These are phyloP conservation scores for Gossypium trilobum DNA, from an alignment of 441 rosid genomes.

Conservation along the genomic window DNA sequence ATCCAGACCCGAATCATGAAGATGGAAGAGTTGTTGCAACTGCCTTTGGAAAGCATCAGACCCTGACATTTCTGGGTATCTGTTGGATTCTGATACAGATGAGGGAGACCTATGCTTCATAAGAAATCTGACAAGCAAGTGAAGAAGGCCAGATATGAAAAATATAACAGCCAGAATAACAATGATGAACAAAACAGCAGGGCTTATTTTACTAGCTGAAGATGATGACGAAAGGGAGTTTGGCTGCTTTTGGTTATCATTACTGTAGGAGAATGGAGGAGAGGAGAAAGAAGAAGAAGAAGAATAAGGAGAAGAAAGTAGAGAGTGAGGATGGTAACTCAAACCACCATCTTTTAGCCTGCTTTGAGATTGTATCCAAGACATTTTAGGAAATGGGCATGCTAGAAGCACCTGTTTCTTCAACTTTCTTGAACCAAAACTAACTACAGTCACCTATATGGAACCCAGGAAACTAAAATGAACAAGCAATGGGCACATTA, in stretches of 20 bases:
- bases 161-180: conserved; percentile 46
- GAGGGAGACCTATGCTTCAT: conserved; percentile 45
- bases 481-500: conserved; percentile 28
- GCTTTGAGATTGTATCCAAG: conserved; percentile 28
- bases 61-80: conserved; percentile 38
- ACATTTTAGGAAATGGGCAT: conserved; percentile 36
- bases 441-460: conserved; percentile 1
- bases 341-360: conserved; percentile 23
- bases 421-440: conserved; percentile 9
- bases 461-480: conserved; percentile 22
- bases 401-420: conserved; percentile 23
- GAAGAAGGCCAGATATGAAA: conserved; percentile 53
- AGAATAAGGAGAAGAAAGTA: conserved; percentile 27
- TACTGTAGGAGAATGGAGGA: conserved; percentile 28
- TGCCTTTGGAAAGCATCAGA: conserved; percentile 52
- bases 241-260: conserved; percentile 32
- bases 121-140: conserved; percentile 39
- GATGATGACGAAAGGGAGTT: conserved; percentile 26
- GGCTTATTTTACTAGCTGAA: conserved; percentile 39
- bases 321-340: conserved; percentile 21
- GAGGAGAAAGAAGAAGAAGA: conserved; percentile 23
- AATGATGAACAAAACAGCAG: conserved; percentile 40
- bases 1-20: conserved; percentile 65
- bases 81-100: conserved; percentile 35
- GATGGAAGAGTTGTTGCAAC: conserved; percentile 59